phyloP scores from a whole-genome alignment of 768 basidiomycete genomes.

The Tulasnella calospora region DNA sequence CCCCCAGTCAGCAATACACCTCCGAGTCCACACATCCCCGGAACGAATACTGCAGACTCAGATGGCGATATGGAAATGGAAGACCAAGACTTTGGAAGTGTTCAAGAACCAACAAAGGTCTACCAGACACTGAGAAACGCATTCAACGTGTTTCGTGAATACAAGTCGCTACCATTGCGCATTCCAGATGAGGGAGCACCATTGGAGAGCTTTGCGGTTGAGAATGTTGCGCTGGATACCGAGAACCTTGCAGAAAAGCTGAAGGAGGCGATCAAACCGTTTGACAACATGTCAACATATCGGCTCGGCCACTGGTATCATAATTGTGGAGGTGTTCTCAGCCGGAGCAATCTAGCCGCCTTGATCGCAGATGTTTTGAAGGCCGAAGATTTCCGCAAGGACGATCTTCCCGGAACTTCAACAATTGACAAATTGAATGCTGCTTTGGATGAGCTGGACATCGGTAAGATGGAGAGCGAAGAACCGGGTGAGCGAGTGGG shows the following conservation, averaged over 20 bases:
- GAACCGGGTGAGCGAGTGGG: neutral
- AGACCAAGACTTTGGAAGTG: neutral
- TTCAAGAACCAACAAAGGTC: neutral
- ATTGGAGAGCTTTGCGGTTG: neutral
- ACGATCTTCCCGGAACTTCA: neutral
- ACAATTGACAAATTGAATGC: neutral
- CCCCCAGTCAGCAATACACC: neutral
- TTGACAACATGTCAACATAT: neutral
- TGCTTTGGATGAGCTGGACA: neutral
- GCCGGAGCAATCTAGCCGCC: neutral
- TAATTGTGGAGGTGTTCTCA: neutral
- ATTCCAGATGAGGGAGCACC: neutral
- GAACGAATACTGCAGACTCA: neutral
- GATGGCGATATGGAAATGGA: neutral
- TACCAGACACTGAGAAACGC: neutral
- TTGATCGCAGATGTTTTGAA: neutral
- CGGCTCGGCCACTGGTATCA: neutral
- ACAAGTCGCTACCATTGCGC: neutral
- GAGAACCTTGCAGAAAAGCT: neutral
- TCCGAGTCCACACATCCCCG: neutral
- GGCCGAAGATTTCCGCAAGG: neutral
- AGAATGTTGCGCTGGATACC: neutral
- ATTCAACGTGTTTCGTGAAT: slow-evolving; percentile 1
- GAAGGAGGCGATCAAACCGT: neutral
- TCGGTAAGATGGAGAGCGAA: neutral